Evolutionary conservation across 139 green algal genomes (phyloP).

Genomic region (Tetradesmus lagerheimii): DNA sequence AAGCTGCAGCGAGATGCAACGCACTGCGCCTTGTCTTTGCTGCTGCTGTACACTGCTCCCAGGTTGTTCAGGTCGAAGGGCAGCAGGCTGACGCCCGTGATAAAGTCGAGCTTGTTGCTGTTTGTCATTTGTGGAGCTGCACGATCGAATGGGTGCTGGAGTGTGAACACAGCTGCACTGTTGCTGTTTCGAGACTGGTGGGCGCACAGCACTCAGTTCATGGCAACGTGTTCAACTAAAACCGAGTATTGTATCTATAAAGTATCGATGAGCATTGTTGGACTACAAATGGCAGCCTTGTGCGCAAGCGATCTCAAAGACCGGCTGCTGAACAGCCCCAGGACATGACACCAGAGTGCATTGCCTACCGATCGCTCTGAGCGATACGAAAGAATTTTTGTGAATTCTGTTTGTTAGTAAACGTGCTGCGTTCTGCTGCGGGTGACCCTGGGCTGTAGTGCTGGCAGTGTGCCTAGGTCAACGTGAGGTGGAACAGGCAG

Average conservation of each 20-base stretch:
- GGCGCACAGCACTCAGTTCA: neutral
- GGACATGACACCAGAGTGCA: neutral
- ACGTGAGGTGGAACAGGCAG: neutral
- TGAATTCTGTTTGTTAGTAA: neutral
- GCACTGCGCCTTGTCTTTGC: slow-evolving; percentile 23
- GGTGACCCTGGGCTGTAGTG: neutral
- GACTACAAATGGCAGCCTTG: neutral
- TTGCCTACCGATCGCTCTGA: neutral
- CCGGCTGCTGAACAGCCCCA: neutral
- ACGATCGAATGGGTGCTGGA: neutral
- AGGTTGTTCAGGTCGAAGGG: slow-evolving; percentile 57
- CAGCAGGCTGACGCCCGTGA: slow-evolving; percentile 50
- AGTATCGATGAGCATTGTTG: neutral
- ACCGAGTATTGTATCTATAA: neutral
- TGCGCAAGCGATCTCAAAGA: neutral
- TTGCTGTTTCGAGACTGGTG: neutral
- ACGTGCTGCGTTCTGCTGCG: neutral
- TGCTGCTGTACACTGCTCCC: slow-evolving; percentile 49
- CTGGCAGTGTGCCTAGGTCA: neutral
- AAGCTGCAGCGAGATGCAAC: slow-evolving; percentile 57
- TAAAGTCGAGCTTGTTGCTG: slow-evolving; percentile 62
- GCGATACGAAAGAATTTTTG: neutral
- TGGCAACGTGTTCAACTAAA: neutral
- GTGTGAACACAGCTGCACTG: neutral
- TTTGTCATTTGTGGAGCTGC: slow-evolving; percentile 30